Percentiles rank a stretch among this genome's conserved stretches.
phyloP scores from a whole-genome alignment of 2,329 filamentous ascomycete species.

The Venturia asperata region DNA sequence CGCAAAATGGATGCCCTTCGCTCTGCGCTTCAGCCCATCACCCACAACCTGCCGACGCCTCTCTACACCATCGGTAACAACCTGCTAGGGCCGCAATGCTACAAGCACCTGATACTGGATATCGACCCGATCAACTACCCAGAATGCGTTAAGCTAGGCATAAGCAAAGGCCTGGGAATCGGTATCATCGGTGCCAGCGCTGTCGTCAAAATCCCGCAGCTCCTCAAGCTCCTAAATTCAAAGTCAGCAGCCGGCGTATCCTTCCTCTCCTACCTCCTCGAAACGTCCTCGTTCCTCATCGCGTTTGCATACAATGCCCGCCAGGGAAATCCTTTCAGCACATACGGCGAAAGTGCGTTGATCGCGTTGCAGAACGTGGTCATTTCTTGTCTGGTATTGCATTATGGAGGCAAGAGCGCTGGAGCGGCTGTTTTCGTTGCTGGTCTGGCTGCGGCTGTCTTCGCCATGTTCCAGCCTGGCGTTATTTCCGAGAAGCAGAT shows the following conservation, averaged over 20 bases:
- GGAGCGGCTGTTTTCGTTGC: slow-evolving; percentile 73
- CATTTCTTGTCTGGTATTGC: slow-evolving; percentile 78
- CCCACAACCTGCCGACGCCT: slow-evolving; percentile 51
- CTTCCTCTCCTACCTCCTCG: slow-evolving; percentile 86
- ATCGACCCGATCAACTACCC: slow-evolving; percentile 66
- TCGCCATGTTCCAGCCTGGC: slow-evolving; percentile 60
- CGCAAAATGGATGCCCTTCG: slow-evolving; percentile 54
- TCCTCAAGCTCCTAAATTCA: slow-evolving; percentile 80
- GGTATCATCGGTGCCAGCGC: slow-evolving; percentile 86
- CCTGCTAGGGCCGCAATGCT: slow-evolving; percentile 77
- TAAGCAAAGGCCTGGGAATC: slow-evolving; percentile 88
- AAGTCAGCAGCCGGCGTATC: slow-evolving; percentile 76
- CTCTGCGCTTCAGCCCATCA: slow-evolving; percentile 51
- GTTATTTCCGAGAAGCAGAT: slow-evolving; percentile 61
- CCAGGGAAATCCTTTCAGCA: slow-evolving; percentile 90
- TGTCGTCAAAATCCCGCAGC: slow-evolving; percentile 94
- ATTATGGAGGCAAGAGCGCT: slow-evolving; percentile 63
- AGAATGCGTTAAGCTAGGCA: slow-evolving; percentile 77
- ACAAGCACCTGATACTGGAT: slow-evolving; percentile 77
- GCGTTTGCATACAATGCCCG: slow-evolving; percentile 87
- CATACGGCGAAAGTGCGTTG: slow-evolving; percentile 88
- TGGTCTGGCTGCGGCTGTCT: slow-evolving; percentile 61
- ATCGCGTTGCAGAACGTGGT: slow-evolving; percentile 89
- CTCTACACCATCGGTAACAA: slow-evolving; percentile 65
- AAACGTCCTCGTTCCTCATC: slow-evolving; percentile 82